Evolutionary conservation across 2,329 filamentous ascomycete genomes (phyloP).

Genomic region (Paracoccidioides brasiliensis): DNA sequence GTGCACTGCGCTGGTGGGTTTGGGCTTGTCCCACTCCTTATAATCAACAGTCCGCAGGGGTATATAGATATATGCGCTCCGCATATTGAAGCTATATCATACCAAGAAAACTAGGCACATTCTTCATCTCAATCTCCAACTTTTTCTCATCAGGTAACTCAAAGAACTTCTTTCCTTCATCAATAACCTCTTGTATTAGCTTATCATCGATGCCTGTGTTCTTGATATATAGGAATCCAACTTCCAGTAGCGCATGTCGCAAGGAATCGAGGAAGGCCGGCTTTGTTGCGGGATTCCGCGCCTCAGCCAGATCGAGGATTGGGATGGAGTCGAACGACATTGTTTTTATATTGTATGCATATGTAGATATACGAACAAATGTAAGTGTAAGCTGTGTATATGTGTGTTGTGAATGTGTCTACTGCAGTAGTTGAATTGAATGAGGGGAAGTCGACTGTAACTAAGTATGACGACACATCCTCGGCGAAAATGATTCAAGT

Average conservation of each 20-base stretch:
- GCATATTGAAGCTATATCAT: constrained; percentile 34
- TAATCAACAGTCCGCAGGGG: constrained; percentile 16
- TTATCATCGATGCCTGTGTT: constrained; percentile 60
- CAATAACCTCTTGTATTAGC: constrained; percentile 52
- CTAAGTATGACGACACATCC: neutral
- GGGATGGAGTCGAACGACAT: constrained; percentile 67
- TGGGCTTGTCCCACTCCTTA: no score
- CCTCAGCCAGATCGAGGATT: constrained; percentile 59
- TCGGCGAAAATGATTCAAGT: neutral
- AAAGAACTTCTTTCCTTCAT: constrained; percentile 61
- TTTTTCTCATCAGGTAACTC: constrained; percentile 65
- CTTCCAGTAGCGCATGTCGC: constrained; percentile 63
- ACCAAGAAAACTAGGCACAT: constrained; percentile 59
- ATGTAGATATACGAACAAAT: neutral
- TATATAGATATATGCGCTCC: constrained; percentile 36
- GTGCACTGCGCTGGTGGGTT: neutral
- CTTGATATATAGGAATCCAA: constrained; percentile 78
- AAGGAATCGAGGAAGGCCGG: constrained; percentile 57
- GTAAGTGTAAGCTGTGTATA: neutral
- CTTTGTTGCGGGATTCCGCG: constrained; percentile 52
- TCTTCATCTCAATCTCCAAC: constrained; percentile 60
- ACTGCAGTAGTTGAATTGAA: neutral
- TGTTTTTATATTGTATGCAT: neutral
- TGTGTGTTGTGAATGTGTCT: neutral
- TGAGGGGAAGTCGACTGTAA: neutral